Evolutionary conservation across 2,329 filamentous ascomycete genomes (phyloP), one percentile per base, ranked within the genome.

Genomic region (Beauveria brongniartii): DNA sequence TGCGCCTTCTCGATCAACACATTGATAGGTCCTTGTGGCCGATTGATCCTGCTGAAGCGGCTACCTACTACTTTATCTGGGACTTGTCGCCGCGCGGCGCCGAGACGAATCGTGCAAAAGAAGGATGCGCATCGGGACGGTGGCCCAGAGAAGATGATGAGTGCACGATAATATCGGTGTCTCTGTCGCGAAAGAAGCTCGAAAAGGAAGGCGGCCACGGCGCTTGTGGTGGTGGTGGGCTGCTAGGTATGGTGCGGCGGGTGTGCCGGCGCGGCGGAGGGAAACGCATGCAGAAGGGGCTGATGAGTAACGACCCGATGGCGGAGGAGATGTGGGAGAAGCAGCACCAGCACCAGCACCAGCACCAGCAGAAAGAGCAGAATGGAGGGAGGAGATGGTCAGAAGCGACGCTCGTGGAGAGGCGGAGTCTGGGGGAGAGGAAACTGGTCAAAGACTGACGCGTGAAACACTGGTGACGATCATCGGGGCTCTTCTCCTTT

Each of bases 1-100:
- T 60, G n/a, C 50, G 58, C 28, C 20, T 60, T 18, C 58, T 60
- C 51, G 58, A 60, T 26, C 58, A 60, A 14, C 50, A 54, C 14
- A 54, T 60, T 43, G 58, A 60, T 30, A 37, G 22, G 58, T 60
- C 58, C 16, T 16, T 55, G 26, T 46, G 18, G 50, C 41, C 41
- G 14, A 47, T 60, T 20, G 50, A 47, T 16, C 58, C 58, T 16
- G 34, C 58, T 20, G 58, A 60, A 9, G 58, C 58, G 16, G 58
- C 41, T 20, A 20, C 47, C 16, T 60, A 47, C 43, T 43, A 54
- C 12, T 60, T 60, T 43, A 54, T 60, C 41, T 60, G 58, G 58
- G 30, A 40, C 47, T 7, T 30, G 24, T 46, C 53, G 22, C 5
- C 22, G 12, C 12, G 18, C 18, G 41, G 41, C 7, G 10, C n/a